These are phyloP conservation scores for Sphaerulina populicola DNA, from an alignment of 2,329 filamentous ascomycete genomes.

Conservation along the genomic window DNA sequence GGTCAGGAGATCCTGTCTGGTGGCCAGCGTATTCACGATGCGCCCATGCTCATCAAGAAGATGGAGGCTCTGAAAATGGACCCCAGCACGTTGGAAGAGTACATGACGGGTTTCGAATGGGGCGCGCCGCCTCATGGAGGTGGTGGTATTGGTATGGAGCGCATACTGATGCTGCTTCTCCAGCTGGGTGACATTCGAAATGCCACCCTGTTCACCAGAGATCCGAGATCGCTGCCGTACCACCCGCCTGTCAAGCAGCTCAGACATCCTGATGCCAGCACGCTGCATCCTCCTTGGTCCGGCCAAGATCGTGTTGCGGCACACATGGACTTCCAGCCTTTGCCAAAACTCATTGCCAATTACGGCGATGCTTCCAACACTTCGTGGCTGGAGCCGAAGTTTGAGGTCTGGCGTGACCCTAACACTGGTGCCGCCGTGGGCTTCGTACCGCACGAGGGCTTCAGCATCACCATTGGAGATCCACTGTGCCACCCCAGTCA, in stretches of 20 bases:
- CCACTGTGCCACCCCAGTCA: slow-evolving; percentile 75
- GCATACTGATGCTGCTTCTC: slow-evolving; percentile 76
- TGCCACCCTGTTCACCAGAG: slow-evolving; percentile 76
- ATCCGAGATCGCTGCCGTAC: slow-evolving; percentile 75
- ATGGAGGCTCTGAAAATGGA: slow-evolving; percentile 70
- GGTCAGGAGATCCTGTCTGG: slow-evolving; percentile 89
- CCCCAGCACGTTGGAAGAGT: slow-evolving; percentile 79
- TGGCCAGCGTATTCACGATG: slow-evolving; percentile 85
- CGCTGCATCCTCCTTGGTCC: slow-evolving; percentile 59
- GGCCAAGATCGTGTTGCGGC: slow-evolving; percentile 43
- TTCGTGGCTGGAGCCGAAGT: slow-evolving; percentile 84
- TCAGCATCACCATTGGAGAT: slow-evolving; percentile 77
- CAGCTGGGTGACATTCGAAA: slow-evolving; percentile 83
- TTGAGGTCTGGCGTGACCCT: slow-evolving; percentile 76
- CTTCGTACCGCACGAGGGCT: slow-evolving; percentile 68
- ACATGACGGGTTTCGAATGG: slow-evolving; percentile 79
- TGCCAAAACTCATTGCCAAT: slow-evolving; percentile 87
- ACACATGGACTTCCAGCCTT: slow-evolving; percentile 54
- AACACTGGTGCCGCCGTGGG: slow-evolving; percentile 74
- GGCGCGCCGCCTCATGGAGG: slow-evolving; percentile 84
- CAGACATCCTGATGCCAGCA: slow-evolving; percentile 83
- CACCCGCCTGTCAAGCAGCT: slow-evolving; percentile 55
- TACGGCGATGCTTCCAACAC: slow-evolving; percentile 93
- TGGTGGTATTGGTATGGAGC: slow-evolving; percentile 81
- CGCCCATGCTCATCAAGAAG: slow-evolving; percentile 62